phyloP scores from a whole-genome alignment of 1,284 basidiomycete genomes.

The Uromyces viciae-fabae region DNA sequence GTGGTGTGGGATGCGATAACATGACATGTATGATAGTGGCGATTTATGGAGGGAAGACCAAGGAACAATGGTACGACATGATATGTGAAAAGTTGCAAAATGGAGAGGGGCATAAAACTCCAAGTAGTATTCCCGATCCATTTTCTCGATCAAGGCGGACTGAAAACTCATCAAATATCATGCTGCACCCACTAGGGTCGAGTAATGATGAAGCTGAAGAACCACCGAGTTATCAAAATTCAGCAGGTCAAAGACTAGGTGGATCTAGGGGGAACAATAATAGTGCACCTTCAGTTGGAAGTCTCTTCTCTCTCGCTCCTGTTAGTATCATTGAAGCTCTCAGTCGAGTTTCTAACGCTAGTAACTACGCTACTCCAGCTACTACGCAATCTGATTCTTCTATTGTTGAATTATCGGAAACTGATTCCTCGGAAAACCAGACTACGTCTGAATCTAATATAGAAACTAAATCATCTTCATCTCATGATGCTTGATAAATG shows the following conservation, averaged over 20 bases:
- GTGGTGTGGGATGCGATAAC: constrained; percentile 97
- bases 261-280: background rate
- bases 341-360: constrained; percentile 17
- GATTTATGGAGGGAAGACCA: constrained; percentile 76
- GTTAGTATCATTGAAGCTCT: constrained; percentile 28
- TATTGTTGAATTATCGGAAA: background rate
- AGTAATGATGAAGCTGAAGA: background rate
- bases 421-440: background rate
- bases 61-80: constrained; percentile 91
- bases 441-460: background rate
- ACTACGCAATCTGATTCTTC: background rate
- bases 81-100: constrained; percentile 76
- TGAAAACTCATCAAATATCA: background rate
- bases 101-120: constrained; percentile 69
- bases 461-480: background rate
- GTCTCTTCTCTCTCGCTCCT: constrained; percentile 22
- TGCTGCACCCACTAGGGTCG: background rate
- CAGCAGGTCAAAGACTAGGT: background rate
- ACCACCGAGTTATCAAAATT: constrained; percentile 17
- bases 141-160: constrained; percentile 52
- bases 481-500: constrained; percentile 20
- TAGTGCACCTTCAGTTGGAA: background rate
- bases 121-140: constrained; percentile 65
- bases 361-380: constrained; percentile 6
- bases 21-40: constrained; percentile 96